These are phyloP conservation scores for Erysimum cheiri DNA, from an alignment of 441 rosid genomes.

Conservation along the genomic window DNA sequence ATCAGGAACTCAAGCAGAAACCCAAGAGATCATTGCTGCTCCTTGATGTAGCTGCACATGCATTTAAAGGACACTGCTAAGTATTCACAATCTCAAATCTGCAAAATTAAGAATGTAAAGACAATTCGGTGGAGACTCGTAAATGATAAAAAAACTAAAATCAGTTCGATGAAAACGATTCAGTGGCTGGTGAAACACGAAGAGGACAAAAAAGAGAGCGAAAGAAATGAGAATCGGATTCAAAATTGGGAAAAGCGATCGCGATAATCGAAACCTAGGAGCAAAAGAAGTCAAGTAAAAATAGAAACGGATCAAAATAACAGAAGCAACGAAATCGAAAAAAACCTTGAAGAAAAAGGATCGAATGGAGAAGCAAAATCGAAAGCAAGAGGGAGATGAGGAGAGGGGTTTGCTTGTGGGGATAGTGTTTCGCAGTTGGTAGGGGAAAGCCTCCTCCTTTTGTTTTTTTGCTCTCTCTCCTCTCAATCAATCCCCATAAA, in stretches of 20 bases:
- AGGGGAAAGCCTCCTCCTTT: no score
- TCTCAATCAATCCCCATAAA: conserved; percentile 16
- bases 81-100: conserved; percentile 2
- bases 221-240: conserved; percentile 17
- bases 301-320: conserved; percentile 24
- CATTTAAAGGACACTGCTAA: conserved; percentile 15
- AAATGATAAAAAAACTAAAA: background rate
- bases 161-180: background rate
- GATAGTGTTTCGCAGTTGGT: conserved; percentile 44
- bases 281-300: conserved; percentile 23
- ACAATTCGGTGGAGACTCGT: conserved; percentile 9
- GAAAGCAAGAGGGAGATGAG: background rate
- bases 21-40: background rate
- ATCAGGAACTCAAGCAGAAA: conserved; percentile 3
- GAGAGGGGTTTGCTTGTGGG: conserved; percentile 43
- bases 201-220: background rate
- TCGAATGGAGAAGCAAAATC: background rate
- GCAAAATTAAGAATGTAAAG: background rate
- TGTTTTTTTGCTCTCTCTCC: conserved; percentile 1
- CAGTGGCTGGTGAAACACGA: conserved; percentile 1
- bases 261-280: background rate
- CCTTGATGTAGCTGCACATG: conserved; percentile 26
- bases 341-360: background rate
- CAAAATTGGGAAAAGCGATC: conserved; percentile 25
- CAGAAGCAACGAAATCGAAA: background rate